A percentile compares a stretch with the other conserved stretches of the same genome.
Conservation (phyloP, 305 asterid genomes). For the Andrographis paniculata region DNA sequence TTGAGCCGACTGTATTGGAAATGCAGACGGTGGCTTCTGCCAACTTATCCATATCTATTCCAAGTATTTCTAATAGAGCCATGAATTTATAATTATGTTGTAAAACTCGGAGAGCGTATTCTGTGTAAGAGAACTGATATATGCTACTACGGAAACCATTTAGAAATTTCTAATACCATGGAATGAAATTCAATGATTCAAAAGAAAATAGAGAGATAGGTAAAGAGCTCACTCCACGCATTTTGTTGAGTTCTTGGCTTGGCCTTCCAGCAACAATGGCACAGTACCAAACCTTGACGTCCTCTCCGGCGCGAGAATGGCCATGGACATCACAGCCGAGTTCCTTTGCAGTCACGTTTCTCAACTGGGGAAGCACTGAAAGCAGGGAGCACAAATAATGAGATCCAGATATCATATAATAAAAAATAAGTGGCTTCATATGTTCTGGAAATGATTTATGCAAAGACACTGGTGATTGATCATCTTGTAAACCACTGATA, state of each 20-base stretch:
- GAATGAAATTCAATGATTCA: slow-evolving; percentile 1
- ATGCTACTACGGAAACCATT: neutral
- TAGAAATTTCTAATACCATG: slow-evolving; percentile 5
- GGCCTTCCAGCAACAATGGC: slow-evolving; percentile 86
- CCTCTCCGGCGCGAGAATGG: slow-evolving; percentile 81
- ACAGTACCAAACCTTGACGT: slow-evolving; percentile 86
- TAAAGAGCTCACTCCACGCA: slow-evolving; percentile 78
- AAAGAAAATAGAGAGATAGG: slow-evolving; percentile 7
- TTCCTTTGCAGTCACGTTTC: slow-evolving; percentile 71
- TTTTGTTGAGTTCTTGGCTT: slow-evolving; percentile 78
- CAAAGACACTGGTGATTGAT: too few relatives aligned
- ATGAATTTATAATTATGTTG: too few relatives aligned
- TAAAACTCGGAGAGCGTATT: too few relatives aligned
- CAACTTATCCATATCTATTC: too few relatives aligned
- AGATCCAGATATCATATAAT: slow-evolving; percentile 14
- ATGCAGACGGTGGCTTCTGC: too few relatives aligned
- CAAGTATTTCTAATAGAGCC: too few relatives aligned
- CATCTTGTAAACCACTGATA: neutral
- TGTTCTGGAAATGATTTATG: too few relatives aligned
- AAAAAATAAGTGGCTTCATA: too few relatives aligned
- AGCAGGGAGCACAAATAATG: slow-evolving; percentile 15
- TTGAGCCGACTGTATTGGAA: too few relatives aligned
- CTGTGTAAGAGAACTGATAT: too few relatives aligned
- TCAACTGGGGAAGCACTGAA: slow-evolving; percentile 94
- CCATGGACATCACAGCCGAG: slow-evolving; percentile 90